Evolutionary conservation across 495 filamentous ascomycete species (phyloP), one percentile per base, ranked within the genome.

Genomic region (Copromyces sp.): DNA sequence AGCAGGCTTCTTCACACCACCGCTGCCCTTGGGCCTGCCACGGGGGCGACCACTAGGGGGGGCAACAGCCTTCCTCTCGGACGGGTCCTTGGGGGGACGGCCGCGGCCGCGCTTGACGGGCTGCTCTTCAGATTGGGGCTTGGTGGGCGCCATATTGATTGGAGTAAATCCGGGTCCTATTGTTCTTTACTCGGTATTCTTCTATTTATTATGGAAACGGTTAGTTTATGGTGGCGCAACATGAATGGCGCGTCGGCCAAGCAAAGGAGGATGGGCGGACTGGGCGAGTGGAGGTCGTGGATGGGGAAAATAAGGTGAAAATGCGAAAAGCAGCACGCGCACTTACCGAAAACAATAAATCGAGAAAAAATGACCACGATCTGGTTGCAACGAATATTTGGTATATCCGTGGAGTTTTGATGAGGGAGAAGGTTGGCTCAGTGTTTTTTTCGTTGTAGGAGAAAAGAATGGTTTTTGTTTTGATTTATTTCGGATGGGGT

Each of bases 91-190:
- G 72, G 79, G 53, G 78, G 84, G 71, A 59, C 84, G 82, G 40
- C 84, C 84, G 70, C 84, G 83, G 61, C 81, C 81, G 73, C 84
- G 83, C 78, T 84, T 84, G 42, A 75, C 76, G 7, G 81, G 73
- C 29, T 74, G 71, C 17, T 74, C 74, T 38, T 53, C 68, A 68
- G 44, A 37, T n/a, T 59, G 38, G 42, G 76, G 71, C 29, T 74
- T 74, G 68, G 73, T 72, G 24, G 73, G 78, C 2, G 76, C 74
- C 78, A 78, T 65, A 35, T 75, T 70, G 32, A 71, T 39, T 69
- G 68, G 29, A 65, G 29, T 65, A 17, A 35, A 59, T 59, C 2
- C 1, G 11, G 20, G 29, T 29, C 20, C 4, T 7, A 59, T 59
- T 65, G 29, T 17, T 14, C 12, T 65, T 8, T 65, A 16, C 29